Base-by-base conservation (phyloP, 306 rosid genomes). In the Dryas alaskensis region DNA sequence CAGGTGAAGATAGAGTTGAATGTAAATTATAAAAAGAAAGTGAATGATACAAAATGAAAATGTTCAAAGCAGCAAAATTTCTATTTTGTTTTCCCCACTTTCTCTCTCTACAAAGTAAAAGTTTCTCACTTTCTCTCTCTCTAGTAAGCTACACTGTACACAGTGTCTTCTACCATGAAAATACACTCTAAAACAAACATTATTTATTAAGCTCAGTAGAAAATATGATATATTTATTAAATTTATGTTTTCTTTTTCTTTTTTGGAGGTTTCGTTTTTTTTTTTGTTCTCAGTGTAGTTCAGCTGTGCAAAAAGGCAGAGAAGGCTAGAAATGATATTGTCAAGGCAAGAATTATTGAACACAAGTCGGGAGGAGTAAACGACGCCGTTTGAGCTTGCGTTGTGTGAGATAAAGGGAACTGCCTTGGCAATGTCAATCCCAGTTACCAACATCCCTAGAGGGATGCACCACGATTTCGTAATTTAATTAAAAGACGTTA, bases 301-400 rank as follows among this genome's bases (percentile, higher is more conserved):
- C 53, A 59, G 84, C 69, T 78, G 64, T 51, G 80, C 73, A 63
- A 65, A 47, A 13, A 9, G 73, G 54, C 68, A 57, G 59, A 66
- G 54, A 58, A 65, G 17, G 14, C 14, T 3, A 6, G 63, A 67
- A 54, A 31, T 25, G 57, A 39, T 6, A 60, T 12, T 11, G 78
- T 50, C 71, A 60, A 48, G 12, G 42, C 0, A 8, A 3, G 3
- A 44, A 61, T 16, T 5, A 7, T 53, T 19, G 4, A 10, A 6
- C 9, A 6, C 9, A 14, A 57, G 73, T 27, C 19, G 19, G 10
- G 27, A 37, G 37, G 22, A 8, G 7, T 2, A 60, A 46, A 67
- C 75, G 79, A 55, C 69, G 50, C 10, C 79, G 85, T 53, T 60
- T 48, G 42, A 4, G 59, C 48, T 50, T 27, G 64, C 27, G 0